Base-by-base conservation (phyloP, 2,329 filamentous ascomycete genomes). In the Paraphoma chrysanthemicola region DNA sequence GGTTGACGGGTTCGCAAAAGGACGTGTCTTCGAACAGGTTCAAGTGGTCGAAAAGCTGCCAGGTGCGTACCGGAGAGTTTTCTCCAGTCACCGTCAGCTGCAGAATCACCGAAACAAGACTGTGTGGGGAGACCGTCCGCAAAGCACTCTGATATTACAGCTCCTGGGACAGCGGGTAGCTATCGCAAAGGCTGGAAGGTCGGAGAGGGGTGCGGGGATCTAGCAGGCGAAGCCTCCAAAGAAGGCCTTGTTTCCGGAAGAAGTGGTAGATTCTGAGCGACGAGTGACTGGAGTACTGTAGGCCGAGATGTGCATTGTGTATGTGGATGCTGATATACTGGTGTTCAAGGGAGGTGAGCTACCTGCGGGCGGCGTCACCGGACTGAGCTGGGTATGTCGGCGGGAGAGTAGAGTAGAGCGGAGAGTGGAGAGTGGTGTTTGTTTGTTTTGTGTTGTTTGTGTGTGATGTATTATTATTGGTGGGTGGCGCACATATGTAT, bases 51-150 rank as follows among this genome's bases (percentile, higher is more conserved):
- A 70, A 70, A 62, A 51, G 63, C 63, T 66, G 64, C 68, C 68
- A 70, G 67, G 59, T 70, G 72, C 67, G 69, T 51, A 70, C 69
- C 62, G 63, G 67, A 71, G 67, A 46, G 59, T 58, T 67, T 58
- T 67, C 74, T 78, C 76, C 76, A 79, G 76, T 74, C 75, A 77
- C 76, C 71, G 76, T 76, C 74, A 74, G 71, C 76, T 75, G 68
- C 76, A 78, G 75, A 74, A 75, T 77, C 73, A 77, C 75, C 70
- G 68, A 64, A 73, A 76, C 72, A 77, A 77, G 73, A 73, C 69
- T 71, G 60, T 75, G 68, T 48, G 61, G 59, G 57, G 62, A 75
- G 70, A 75, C 69, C 51, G 62, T 66, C 70, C 71, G 73, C 73
- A 72, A 68, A 64, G 64, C 66, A 69, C 73, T 77, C 71, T 68